These are phyloP conservation scores for Clarireedia paspali DNA, from an alignment of 2,329 filamentous ascomycete genomes.

Conservation along the genomic window DNA sequence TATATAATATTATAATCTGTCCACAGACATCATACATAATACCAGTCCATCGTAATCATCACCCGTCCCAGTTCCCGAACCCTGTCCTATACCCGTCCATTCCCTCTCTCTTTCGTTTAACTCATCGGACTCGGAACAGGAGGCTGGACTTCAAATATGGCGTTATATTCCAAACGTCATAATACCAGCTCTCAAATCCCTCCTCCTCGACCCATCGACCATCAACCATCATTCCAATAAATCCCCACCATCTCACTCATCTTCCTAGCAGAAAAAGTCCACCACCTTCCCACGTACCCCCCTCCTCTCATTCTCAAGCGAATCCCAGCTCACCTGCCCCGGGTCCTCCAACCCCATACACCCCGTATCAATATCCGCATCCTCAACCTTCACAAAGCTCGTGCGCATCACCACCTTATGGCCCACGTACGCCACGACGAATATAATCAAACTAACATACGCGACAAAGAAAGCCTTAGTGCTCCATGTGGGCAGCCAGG, in stretches of 20 bases:
- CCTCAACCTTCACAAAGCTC: constrained; percentile 30
- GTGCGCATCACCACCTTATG: constrained; percentile 45
- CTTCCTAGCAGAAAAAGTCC: neutral
- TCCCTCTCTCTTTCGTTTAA: neutral
- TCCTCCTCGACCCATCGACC: neutral
- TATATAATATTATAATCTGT: no score
- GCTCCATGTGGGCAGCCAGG: constrained; percentile 53
- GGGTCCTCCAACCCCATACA: constrained; percentile 22
- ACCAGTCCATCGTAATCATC: neutral
- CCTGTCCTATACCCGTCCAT: neutral
- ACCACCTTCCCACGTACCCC: neutral
- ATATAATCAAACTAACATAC: constrained; percentile 59
- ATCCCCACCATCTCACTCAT: neutral
- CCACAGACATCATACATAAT: no score
- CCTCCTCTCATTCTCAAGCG: neutral
- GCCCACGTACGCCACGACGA: constrained; percentile 48
- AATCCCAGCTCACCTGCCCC: constrained; percentile 24
- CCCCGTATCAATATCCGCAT: constrained; percentile 37
- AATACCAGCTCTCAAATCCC: neutral
- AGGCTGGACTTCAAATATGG: neutral
- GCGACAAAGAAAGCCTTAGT: constrained; percentile 54
- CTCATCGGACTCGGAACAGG: neutral
- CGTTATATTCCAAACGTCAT: neutral
- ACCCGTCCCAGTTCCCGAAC: neutral
- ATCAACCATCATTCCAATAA: neutral